Percentiles rank a stretch among this genome's conserved stretches.
phyloP scores from a whole-genome alignment of 352 stramenopile species.

The Saprolegnia parasitica region DNA sequence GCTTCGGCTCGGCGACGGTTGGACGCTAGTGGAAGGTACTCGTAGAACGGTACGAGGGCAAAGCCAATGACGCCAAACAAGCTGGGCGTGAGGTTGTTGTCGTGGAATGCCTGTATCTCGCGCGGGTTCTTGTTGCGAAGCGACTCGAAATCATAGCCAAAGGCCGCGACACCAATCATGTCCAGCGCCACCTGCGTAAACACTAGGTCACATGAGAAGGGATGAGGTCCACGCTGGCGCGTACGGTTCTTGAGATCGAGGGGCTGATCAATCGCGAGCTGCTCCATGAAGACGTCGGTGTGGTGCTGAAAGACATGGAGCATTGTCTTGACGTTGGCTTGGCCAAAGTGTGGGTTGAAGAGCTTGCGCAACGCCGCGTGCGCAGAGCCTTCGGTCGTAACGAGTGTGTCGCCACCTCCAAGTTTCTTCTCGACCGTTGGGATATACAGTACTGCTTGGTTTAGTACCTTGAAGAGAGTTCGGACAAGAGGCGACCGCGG shows the following conservation, averaged over 20 bases:
- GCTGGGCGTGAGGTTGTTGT: not conserved
- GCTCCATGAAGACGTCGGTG: not conserved
- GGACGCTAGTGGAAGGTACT: not conserved
- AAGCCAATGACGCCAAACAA: not conserved
- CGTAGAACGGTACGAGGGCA: not conserved
- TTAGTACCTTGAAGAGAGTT: too few relatives aligned
- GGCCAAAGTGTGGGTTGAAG: constrained; percentile 9
- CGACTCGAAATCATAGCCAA: constrained; percentile 22
- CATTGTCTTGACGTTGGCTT: not conserved
- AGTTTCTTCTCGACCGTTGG: too few relatives aligned
- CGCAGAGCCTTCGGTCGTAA: not conserved
- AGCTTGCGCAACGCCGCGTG: not conserved
- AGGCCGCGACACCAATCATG: constrained; percentile 16
- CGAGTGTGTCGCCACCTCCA: not conserved
- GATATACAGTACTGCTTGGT: too few relatives aligned
- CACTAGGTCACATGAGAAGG: too few relatives aligned
- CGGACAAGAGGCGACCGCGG: too few relatives aligned
- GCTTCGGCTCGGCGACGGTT: not conserved
- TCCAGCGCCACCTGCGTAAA: constrained; percentile 20
- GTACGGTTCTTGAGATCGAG: not conserved
- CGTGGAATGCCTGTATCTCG: not conserved
- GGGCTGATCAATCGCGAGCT: not conserved
- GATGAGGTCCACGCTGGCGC: not conserved
- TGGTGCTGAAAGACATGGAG: not conserved
- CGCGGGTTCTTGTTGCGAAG: not conserved